Percentiles rank a stretch among this genome's conserved stretches.
These are phyloP conservation scores for Aspergillus neotritici DNA, from an alignment of 2,329 filamentous ascomycete genomes.

Conservation along the genomic window DNA sequence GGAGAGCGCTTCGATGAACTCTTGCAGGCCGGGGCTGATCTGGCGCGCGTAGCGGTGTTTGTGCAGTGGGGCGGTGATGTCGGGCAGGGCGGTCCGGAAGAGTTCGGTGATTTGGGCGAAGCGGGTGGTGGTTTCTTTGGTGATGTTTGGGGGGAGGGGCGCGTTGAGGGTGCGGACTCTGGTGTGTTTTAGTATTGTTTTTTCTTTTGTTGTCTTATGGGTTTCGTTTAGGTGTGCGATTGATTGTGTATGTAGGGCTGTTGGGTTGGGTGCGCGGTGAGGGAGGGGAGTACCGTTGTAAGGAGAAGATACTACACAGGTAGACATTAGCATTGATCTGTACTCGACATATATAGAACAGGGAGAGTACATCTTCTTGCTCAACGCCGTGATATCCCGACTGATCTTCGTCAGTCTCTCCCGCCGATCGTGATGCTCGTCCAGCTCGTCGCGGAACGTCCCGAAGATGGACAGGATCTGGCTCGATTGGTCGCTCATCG, in stretches of 20 bases:
- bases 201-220: conserved; percentile 3
- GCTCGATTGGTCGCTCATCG: conserved; percentile 14
- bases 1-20: conserved; percentile 85
- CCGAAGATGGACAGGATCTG: conserved; percentile 70
- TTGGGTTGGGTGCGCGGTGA: background rate
- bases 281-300: conserved; percentile 65
- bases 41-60: conserved; percentile 74
- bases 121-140: conserved; percentile 64
- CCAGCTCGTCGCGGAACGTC: conserved; percentile 76
- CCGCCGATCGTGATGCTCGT: conserved; percentile 88
- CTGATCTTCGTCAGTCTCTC: conserved; percentile 88
- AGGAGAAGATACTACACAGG: conserved; percentile 65
- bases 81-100: conserved; percentile 62
- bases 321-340: conserved; percentile 1
- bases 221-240: too few species aligned
- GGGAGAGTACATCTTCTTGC: conserved; percentile 80
- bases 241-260: conserved; percentile 17
- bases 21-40: conserved; percentile 76
- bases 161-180: conserved; percentile 38
- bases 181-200: background rate
- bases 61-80: conserved; percentile 68
- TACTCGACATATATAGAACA: background rate
- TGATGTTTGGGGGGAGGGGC: conserved; percentile 60
- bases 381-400: conserved; percentile 84
- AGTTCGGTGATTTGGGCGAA: conserved; percentile 65